Conservation (phyloP, 1,284 basidiomycete genomes). For the Cryptococcus sp. region DNA sequence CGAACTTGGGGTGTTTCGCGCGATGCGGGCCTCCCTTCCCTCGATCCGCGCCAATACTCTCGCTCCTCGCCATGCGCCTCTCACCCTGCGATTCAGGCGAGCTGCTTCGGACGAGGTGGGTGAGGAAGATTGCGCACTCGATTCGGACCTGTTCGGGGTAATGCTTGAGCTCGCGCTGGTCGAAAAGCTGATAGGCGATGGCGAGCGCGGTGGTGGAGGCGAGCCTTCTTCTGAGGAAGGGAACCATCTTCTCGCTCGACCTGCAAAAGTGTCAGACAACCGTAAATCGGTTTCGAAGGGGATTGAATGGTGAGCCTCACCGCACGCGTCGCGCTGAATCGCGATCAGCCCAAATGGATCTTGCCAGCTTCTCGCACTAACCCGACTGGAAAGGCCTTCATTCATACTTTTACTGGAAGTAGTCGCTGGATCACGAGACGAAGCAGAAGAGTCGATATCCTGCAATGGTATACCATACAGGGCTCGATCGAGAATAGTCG, state of each 20-base stretch:
- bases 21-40: constrained; percentile 1
- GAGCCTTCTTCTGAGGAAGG: constrained; percentile 5
- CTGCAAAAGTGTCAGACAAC: no score
- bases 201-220: neutral
- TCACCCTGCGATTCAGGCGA: no score
- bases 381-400: no score
- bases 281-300: neutral
- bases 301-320: no score
- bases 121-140: neutral
- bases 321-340: no score
- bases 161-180: neutral
- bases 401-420: no score
- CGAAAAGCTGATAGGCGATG: constrained; percentile 15
- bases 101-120: no score
- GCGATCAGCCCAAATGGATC: neutral
- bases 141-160: neutral
- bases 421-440: no score
- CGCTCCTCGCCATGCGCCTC: constrained; percentile 21
- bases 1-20: neutral
- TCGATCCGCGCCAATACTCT: constrained; percentile 19
- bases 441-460: no score
- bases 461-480: no score
- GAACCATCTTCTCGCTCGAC: neutral
- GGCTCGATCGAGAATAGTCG: no score
- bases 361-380: no score